Evolutionary conservation across 495 filamentous ascomycete species (phyloP), one percentile per base, ranked within the genome.

Genomic region (Neurospora pannonica): DNA sequence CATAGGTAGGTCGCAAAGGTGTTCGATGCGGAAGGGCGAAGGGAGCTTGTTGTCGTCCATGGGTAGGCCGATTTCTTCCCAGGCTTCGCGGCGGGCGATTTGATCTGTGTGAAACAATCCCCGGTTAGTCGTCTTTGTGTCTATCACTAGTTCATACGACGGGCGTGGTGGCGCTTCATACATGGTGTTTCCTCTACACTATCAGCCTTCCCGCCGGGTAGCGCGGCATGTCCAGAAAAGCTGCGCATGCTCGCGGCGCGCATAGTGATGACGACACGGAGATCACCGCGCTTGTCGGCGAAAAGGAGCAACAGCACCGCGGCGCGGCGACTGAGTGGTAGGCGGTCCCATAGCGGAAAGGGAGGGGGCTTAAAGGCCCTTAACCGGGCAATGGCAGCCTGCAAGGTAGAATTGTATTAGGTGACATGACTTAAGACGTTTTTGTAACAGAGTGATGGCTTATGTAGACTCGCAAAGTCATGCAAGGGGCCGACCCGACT

Each of bases 11-110:
- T 93, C 89, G 82, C 92, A 93, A 71, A 98, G 88, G 75, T 94
- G 92, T 81, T 97, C 93, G 76, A 97, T 90, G 70, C 85, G 79
- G 83, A 96, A 97, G 5, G 92, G 92, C 0, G 81, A 76, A 0
- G 92, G 92, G 15, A 96, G 84, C 72, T 87, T 85, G 54, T 83
- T 77, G 77, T 89, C 84, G 76, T 89, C 87, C 71, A 88, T 85
- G 9, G 94, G 92, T 0, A 97, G 89, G 2, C 94, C 94, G 79
- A 97, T 97, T 82, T 97, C 94, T 78, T 97, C 94, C 78, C 86
- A 90, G 15, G 94, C 94, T 87, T 97, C 94, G 79, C 94, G 89
- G 24, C 94, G 90, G 31, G 94, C 93, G 69, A 94, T 96, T 79
- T 93, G 86, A 81, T 92, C 90, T 81, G 87, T 80, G 3, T 85